These are phyloP conservation scores for Kluyveromyces sp. DNA, from an alignment of 1,139 yeast genomes.

Conservation along the genomic window DNA sequence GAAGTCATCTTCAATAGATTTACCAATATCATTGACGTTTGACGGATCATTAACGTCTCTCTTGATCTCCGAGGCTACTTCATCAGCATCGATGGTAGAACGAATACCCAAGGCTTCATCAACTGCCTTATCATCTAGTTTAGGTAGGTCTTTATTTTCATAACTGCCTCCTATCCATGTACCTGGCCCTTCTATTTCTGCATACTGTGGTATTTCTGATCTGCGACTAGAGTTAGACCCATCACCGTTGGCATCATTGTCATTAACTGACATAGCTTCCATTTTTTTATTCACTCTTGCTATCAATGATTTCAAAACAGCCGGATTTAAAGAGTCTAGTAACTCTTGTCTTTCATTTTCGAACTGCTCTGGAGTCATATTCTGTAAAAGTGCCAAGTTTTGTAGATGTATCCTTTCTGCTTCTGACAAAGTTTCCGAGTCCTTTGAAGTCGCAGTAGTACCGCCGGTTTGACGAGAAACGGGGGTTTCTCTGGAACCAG, in stretches of 20 bases:
- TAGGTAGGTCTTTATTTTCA: slow-evolving; percentile 33
- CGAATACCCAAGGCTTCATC: slow-evolving; percentile 31
- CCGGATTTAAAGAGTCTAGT: slow-evolving; percentile 59
- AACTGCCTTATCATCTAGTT: slow-evolving; percentile 27
- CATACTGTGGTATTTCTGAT: slow-evolving; percentile 27
- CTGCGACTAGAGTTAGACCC: background rate
- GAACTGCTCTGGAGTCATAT: slow-evolving; percentile 63
- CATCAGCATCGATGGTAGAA: background rate
- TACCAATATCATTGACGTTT: background rate
- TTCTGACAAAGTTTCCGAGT: slow-evolving; percentile 37
- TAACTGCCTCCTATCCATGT: slow-evolving; percentile 68
- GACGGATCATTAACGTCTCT: background rate
- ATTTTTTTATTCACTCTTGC: slow-evolving; percentile 32
- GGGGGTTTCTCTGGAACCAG: slow-evolving; percentile 9
- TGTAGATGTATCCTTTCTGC: slow-evolving; percentile 71
- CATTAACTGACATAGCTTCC: slow-evolving; percentile 7
- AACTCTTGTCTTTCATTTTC: slow-evolving; percentile 60
- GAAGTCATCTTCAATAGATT: slow-evolving; percentile 6
- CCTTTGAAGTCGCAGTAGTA: background rate
- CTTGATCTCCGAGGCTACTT: background rate
- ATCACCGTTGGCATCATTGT: background rate
- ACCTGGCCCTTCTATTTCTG: slow-evolving; percentile 58
- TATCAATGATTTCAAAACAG: slow-evolving; percentile 49
- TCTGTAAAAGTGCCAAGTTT: slow-evolving; percentile 53
- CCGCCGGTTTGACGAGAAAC: background rate